These are phyloP conservation scores for Pseudisothecium myosuroides DNA, from an alignment of 225 moss, liverwort and hornwort species.

Conservation along the genomic window DNA sequence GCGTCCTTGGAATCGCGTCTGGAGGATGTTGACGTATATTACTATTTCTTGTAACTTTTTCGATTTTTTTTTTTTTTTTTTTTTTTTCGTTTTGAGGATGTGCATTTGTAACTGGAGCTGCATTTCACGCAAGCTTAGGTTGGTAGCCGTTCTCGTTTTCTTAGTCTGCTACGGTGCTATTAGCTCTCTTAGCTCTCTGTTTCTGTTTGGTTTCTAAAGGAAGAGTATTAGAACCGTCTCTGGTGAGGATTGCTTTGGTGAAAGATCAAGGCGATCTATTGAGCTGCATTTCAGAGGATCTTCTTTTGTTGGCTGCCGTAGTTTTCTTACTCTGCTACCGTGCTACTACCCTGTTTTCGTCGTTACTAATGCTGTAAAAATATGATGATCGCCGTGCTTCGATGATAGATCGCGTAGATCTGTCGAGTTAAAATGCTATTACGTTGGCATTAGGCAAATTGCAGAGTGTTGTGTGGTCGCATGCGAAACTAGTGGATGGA, in stretches of 20 bases:
- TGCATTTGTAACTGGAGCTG: background rate
- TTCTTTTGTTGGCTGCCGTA: background rate
- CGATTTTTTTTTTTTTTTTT: too few species aligned
- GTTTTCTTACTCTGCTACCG: background rate
- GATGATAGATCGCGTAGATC: background rate
- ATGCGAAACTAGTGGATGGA: background rate
- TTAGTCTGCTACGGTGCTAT: background rate
- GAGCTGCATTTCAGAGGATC: background rate
- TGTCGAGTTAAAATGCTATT: background rate
- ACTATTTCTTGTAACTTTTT: background rate
- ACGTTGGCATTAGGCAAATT: background rate
- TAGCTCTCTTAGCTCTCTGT: background rate
- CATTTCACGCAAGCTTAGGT: background rate
- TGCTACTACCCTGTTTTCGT: background rate
- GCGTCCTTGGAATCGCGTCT: background rate
- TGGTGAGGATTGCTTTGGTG: background rate
- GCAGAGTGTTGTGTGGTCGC: too few species aligned
- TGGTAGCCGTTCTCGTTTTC: background rate
- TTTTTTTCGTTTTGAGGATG: background rate
- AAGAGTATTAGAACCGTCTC: background rate
- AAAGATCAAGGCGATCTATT: background rate
- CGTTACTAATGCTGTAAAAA: background rate
- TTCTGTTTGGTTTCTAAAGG: background rate
- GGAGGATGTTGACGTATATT: background rate
- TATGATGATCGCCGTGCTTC: too few species aligned